phyloP scores from a whole-genome alignment of 192 early-diverging fungal species.

The Physocladia obscura region DNA sequence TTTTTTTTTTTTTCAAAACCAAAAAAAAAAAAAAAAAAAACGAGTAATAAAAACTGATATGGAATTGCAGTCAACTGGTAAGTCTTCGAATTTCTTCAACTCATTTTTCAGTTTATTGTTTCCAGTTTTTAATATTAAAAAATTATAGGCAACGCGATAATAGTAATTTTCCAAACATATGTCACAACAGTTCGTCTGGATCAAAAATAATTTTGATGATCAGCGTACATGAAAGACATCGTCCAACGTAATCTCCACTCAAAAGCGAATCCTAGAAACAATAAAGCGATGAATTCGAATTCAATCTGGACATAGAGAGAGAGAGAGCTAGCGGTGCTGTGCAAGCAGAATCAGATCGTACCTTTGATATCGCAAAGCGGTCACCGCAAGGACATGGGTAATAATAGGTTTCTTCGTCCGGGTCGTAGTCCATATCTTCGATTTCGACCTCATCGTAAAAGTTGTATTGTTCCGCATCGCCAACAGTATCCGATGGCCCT shows the following conservation, averaged over 20 bases:
- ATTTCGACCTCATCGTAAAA: conserved; percentile 44
- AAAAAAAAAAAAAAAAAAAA: too few species aligned
- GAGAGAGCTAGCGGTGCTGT: not conserved
- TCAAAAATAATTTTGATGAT: conserved; percentile 89
- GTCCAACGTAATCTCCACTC: conserved; percentile 83
- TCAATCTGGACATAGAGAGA: not conserved
- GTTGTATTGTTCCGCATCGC: conserved; percentile 11
- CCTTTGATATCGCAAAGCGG: conserved; percentile 81
- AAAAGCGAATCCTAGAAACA: conserved; percentile 38
- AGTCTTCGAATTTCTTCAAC: too few species aligned
- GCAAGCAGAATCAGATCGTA: conserved; percentile 25
- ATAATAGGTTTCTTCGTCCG: conserved; percentile 75
- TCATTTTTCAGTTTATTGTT: too few species aligned
- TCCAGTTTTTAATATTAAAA: too few species aligned
- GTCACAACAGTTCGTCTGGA: conserved; percentile 37
- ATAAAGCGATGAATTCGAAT: conserved; percentile 39
- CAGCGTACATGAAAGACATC: conserved; percentile 91
- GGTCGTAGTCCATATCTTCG: conserved; percentile 92
- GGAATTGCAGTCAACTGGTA: too few species aligned
- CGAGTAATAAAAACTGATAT: too few species aligned
- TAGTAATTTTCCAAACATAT: too few species aligned
- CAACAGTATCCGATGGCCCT: too few species aligned
- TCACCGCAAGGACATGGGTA: conserved; percentile 99
- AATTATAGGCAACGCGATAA: too few species aligned
- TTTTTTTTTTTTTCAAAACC: too few species aligned